phyloP scores from a whole-genome alignment of 208 protist species.

The Wallacemonas rigidus region DNA sequence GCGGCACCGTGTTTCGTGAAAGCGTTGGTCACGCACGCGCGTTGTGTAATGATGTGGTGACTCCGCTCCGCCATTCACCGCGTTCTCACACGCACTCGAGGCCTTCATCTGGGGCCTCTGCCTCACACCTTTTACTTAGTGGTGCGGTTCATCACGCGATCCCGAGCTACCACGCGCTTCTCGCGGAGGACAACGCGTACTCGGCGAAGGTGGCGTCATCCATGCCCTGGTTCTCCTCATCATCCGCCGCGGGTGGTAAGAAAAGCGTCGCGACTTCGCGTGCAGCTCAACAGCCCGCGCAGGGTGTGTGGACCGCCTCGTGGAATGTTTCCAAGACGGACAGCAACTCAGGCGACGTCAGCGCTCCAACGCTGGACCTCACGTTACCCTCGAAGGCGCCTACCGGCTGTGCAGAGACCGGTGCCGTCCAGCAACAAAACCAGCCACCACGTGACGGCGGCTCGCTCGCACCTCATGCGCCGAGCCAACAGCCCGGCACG shows the following conservation, averaged over 20 bases:
- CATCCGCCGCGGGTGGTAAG: not conserved
- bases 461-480: too few species aligned
- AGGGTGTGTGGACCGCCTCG: slow-evolving; percentile 3
- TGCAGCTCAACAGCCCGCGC: not conserved
- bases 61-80: not conserved
- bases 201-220: not conserved
- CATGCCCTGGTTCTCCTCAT: not conserved
- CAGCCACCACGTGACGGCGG: too few species aligned
- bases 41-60: not conserved
- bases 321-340: not conserved
- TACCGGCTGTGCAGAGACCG: too few species aligned
- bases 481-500: not conserved
- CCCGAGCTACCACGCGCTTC: not conserved
- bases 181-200: slow-evolving; percentile 11
- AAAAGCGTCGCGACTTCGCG: not conserved
- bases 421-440: too few species aligned
- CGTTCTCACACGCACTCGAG: not conserved
- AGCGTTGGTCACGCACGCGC: not conserved
- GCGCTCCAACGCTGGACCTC: too few species aligned
- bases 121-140: not conserved
- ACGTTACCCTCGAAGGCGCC: too few species aligned
- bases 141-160: not conserved
- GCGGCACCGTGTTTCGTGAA: too few species aligned
- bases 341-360: too few species aligned
- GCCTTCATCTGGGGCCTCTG: not conserved